These are phyloP conservation scores for Dovyalis caffra DNA, from an alignment of 345 rosid genomes.

Conservation along the genomic window DNA sequence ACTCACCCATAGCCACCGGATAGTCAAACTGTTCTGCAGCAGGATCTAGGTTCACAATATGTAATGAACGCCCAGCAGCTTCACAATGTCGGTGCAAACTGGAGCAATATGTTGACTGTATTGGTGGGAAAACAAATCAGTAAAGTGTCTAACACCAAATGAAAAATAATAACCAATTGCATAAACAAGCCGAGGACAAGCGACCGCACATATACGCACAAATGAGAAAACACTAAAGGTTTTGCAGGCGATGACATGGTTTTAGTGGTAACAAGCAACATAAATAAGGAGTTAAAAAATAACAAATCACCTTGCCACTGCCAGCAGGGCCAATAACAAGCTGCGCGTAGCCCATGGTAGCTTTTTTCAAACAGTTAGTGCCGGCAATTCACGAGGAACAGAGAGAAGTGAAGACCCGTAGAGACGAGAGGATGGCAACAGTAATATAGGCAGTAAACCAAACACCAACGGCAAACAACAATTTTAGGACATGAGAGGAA, in stretches of 20 bases:
- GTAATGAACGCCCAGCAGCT: conserved; percentile 56
- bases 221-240: background rate
- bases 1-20: conserved; percentile 86
- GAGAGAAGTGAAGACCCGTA: conserved; percentile 52
- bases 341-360: conserved; percentile 76
- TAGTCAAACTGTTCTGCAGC: conserved; percentile 88
- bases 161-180: background rate
- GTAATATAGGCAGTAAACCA: conserved; percentile 83
- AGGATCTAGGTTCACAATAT: conserved; percentile 84
- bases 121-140: too few relatives aligned
- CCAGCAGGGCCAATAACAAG: conserved; percentile 83
- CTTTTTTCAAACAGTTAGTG: background rate
- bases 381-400: conserved; percentile 32
- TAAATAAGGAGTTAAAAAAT: background rate
- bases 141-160: too few relatives aligned
- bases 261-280: background rate
- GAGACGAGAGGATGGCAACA: conserved; percentile 61
- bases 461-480: conserved; percentile 61
- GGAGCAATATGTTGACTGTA: conserved; percentile 90
- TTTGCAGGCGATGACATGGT: too few relatives aligned
- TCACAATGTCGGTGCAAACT: conserved; percentile 70
- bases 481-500: conserved; percentile 44
- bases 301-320: conserved; percentile 70
- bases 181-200: background rate
- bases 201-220: background rate